Base-by-base conservation (phyloP, 78 protist species). In the Andalucia godoyi region DNA sequence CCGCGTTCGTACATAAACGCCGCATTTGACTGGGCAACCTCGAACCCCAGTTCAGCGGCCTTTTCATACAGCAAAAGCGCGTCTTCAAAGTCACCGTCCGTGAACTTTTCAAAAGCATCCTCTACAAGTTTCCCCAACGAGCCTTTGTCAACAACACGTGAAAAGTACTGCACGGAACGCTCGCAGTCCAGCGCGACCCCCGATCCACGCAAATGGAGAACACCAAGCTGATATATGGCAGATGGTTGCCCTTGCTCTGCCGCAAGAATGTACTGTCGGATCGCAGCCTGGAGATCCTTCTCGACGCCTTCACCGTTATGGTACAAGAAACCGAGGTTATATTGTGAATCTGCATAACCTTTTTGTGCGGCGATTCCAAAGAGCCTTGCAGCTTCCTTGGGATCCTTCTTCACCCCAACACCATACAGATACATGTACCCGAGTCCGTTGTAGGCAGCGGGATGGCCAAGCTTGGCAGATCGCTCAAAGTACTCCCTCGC, bases 41-140 rank as follows among this genome's bases (percentile, higher is more conserved):
- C 92, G 25, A 51, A 69, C 25, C 92, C 92, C 52, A 64, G 71
- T 65, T 81, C 91, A 10, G 88, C 83, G 17, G 71, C 78, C 41
- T 58, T 43, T 43, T 77, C 83, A 61, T 76, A 84, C 25, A 66
- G 55, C 13, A 65, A 25, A 17, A 78, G 47, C 38, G 91, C 36
- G 42, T 47, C 29, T 15, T 54, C 65, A 3, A 53, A 57, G 32
- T 82, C 77, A 38, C 84, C 87, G n/a, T 54, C 71, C 12, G 27
- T 49, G n/a, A 21, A 77, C 25, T 67, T 41, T 2, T 47, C 84
- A 47, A 64, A 64, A 13, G 91, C 91, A 1, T 57, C 42, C 21
- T 51, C 65, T 4, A 83, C 15, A 1, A 27, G 47, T 6, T 42
- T 9, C 4, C 72, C 42, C 84, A 78, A 74, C 27, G 47, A 49